A percentile compares a stretch with the other conserved stretches of the same genome.
phyloP scores from a whole-genome alignment of 2,329 filamentous ascomycete species.

The Myotisia sp. region DNA sequence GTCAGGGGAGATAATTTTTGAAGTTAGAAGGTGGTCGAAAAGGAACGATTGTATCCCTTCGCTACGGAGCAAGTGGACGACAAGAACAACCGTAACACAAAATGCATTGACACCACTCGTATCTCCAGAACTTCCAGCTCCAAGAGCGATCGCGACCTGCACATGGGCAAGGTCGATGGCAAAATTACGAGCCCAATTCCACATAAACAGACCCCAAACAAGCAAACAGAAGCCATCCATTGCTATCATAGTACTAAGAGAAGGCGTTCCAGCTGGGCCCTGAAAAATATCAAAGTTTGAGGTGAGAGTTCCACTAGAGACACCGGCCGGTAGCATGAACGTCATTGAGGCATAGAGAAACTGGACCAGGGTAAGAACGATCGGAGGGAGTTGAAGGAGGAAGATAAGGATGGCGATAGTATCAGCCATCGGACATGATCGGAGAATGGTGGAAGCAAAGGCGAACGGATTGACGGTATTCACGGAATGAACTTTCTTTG shows the following conservation, averaged over 20 bases:
- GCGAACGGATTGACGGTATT: constrained; percentile 56
- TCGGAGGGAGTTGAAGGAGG: constrained; percentile 78
- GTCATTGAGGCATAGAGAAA: constrained; percentile 85
- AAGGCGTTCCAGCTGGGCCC: constrained; percentile 70
- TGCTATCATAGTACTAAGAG: constrained; percentile 66
- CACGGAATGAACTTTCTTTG: constrained; percentile 20
- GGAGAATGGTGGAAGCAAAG: constrained; percentile 71
- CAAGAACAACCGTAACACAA: constrained; percentile 32
- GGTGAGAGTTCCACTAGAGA: constrained; percentile 57
- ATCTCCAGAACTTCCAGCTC: constrained; percentile 52
- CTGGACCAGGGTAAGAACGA: constrained; percentile 77
- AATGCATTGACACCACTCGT: constrained; percentile 33
- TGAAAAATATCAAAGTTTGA: constrained; percentile 88
- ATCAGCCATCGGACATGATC: constrained; percentile 80
- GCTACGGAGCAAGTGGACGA: constrained; percentile 33
- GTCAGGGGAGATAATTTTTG: constrained; percentile 31
- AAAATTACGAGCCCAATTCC: constrained; percentile 74
- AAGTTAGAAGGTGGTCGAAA: constrained; percentile 29
- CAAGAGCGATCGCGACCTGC: constrained; percentile 80
- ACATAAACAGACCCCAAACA: constrained; percentile 68
- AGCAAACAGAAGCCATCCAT: constrained; percentile 73
- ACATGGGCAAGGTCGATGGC: constrained; percentile 83
- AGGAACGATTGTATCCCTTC: constrained; percentile 38
- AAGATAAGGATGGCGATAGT: constrained; percentile 95
- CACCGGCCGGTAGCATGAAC: constrained; percentile 71